Evolutionary conservation across 768 basidiomycete species (phyloP).

Genomic region (Tulasnella sp.): DNA sequence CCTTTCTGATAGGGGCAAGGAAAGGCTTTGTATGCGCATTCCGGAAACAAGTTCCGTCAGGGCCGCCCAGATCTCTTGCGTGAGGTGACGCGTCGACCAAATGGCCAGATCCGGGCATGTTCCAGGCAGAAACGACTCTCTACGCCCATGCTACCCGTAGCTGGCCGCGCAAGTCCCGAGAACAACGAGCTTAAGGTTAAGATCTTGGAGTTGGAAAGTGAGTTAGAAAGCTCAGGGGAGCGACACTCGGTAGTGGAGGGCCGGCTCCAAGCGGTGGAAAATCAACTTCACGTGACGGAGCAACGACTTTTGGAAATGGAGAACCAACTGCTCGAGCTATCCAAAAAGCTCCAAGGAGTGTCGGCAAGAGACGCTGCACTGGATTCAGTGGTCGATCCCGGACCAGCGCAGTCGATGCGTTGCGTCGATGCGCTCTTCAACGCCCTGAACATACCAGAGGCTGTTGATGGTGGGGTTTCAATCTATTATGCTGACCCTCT

Average conservation of each 20-base stretch:
- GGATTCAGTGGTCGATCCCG: neutral
- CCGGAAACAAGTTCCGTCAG: neutral
- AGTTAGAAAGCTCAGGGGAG: neutral
- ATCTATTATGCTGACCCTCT: neutral
- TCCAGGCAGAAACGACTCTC: too few relatives aligned
- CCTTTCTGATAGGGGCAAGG: neutral
- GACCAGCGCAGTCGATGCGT: neutral
- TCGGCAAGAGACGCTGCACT: neutral
- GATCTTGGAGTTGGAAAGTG: neutral
- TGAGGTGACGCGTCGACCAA: neutral
- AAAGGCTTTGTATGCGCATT: neutral
- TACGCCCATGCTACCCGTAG: neutral
- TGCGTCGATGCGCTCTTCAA: neutral
- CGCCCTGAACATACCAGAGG: neutral
- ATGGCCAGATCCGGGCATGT: neutral
- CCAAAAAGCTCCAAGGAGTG: too few relatives aligned
- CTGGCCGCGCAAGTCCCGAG: neutral
- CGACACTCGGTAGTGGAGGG: neutral
- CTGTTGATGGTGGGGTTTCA: neutral
- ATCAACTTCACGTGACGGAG: neutral
- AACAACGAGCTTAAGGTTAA: neutral
- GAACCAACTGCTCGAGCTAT: neutral
- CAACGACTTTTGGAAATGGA: neutral
- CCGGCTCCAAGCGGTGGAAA: neutral
- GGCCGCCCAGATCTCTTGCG: neutral